Conservation (phyloP, 345 rosid genomes). For the Aegle marmelos region DNA sequence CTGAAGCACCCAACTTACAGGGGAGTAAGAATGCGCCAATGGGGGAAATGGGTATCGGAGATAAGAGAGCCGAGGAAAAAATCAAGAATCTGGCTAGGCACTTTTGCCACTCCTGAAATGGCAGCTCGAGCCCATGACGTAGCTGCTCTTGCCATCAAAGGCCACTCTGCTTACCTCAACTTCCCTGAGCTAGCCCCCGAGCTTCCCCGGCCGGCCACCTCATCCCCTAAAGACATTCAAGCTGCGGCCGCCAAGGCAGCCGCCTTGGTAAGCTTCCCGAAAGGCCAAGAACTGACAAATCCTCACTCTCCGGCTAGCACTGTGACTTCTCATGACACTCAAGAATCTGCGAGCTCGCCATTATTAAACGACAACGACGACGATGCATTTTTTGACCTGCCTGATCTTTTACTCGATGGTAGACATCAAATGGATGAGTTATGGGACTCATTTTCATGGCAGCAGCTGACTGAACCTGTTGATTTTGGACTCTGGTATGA, state of each 20-base stretch:
- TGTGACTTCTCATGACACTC: conserved; percentile 30
- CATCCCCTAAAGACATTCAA: conserved; percentile 83
- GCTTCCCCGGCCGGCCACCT: conserved; percentile 63
- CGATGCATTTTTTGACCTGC: conserved; percentile 66
- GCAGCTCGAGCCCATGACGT: conserved; percentile 97
- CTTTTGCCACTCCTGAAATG: conserved; percentile 87
- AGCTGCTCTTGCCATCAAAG: conserved; percentile 78
- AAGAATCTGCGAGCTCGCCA: conserved; percentile 26
- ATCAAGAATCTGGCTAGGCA: conserved; percentile 93
- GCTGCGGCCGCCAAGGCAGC: conserved; percentile 85
- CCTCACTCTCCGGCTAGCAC: conserved; percentile 35
- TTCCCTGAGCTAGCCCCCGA: conserved; percentile 63
- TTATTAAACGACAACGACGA: conserved; percentile 22
- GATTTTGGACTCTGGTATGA: conserved; percentile 26
- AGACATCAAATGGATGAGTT: conserved; percentile 39
- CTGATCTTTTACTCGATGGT: conserved; percentile 52
- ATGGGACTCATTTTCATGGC: conserved; percentile 45
- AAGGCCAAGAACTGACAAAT: neutral
- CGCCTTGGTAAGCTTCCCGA: conserved; percentile 21
- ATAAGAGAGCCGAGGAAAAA: conserved; percentile 88
- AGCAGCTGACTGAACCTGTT: conserved; percentile 14
- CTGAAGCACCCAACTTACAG: conserved; percentile 51
- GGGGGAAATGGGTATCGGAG: conserved; percentile 98
- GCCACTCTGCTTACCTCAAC: conserved; percentile 68
- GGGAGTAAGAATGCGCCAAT: conserved; percentile 87